Percentiles rank a stretch among this genome's conserved stretches.
phyloP scores from a whole-genome alignment of 208 protist species.

The Leishmania lainsoni region DNA sequence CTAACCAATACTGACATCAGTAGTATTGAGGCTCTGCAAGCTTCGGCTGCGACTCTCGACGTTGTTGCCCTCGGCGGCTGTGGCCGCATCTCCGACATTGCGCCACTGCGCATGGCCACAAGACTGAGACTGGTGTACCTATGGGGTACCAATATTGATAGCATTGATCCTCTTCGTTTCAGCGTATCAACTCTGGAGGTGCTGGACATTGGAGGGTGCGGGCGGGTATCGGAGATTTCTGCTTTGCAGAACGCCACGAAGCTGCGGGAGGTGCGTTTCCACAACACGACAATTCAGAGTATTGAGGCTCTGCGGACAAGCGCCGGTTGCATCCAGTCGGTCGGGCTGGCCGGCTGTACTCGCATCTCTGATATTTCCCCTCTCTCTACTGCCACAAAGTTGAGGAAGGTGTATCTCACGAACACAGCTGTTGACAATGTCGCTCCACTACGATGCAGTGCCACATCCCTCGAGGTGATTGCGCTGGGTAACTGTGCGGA shows the following conservation, averaged over 20 bases:
- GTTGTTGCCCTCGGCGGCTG: conserved; percentile 18
- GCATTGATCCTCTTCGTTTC: conserved; percentile 5
- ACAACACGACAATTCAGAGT: conserved; percentile 3
- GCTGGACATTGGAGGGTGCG: conserved; percentile 4
- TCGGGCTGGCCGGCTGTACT: conserved; percentile 5
- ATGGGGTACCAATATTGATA: conserved; percentile 6
- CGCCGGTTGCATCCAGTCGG: background rate
- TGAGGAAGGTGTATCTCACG: conserved; percentile 17
- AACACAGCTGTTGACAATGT: conserved; percentile 5
- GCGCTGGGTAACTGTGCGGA: conserved; percentile 1
- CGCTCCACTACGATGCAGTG: background rate
- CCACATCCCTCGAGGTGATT: conserved; percentile 10
- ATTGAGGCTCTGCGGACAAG: conserved; percentile 14
- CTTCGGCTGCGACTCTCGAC: background rate
- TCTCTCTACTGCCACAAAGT: conserved; percentile 4
- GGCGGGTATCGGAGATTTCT: background rate
- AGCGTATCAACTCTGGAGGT: conserved; percentile 10
- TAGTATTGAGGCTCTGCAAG: conserved; percentile 3
- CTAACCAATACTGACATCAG: conserved; percentile 12
- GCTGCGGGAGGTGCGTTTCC: conserved; percentile 15
- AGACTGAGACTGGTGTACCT: conserved; percentile 7
- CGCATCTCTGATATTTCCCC: conserved; percentile 7
- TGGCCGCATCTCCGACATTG: conserved; percentile 1
- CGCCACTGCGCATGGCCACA: background rate
- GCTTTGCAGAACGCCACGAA: conserved; percentile 1